Percentiles rank a stretch among this genome's conserved stretches.
These are phyloP conservation scores for Pseudozyma tsukubaensis DNA, from an alignment of 1,284 basidiomycete species.

Conservation along the genomic window DNA sequence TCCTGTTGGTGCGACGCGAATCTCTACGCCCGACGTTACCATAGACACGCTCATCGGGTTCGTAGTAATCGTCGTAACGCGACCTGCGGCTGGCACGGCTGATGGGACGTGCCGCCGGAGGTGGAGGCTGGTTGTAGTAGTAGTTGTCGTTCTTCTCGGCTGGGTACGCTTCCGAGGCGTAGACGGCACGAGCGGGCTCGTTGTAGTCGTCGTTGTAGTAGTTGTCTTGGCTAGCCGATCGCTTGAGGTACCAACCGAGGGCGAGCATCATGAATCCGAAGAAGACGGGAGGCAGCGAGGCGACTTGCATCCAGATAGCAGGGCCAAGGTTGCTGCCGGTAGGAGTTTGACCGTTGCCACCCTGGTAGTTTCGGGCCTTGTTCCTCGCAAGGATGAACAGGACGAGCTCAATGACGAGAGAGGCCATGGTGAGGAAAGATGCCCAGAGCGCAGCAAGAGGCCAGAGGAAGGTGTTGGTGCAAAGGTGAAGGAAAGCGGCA, in stretches of 20 bases:
- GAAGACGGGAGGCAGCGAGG: slow-evolving; percentile 54
- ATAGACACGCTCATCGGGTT: slow-evolving; percentile 48
- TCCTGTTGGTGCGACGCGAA: slow-evolving; percentile 23
- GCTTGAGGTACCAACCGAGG: slow-evolving; percentile 49
- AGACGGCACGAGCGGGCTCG: slow-evolving; percentile 44
- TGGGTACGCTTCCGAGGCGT: slow-evolving; percentile 20
- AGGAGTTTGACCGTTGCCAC: slow-evolving; percentile 15
- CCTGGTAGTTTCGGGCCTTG: slow-evolving; percentile 25
- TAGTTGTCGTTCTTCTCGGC: slow-evolving; percentile 22
- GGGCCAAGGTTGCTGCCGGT: slow-evolving; percentile 41
- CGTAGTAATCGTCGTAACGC: slow-evolving; percentile 49
- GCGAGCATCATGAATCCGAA: slow-evolving; percentile 55
- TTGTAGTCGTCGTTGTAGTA: slow-evolving; percentile 45
- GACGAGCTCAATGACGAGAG: slow-evolving; percentile 56
- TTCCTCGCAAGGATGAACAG: slow-evolving; percentile 55
- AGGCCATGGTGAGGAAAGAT: slow-evolving; percentile 45
- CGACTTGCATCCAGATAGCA: slow-evolving; percentile 62
- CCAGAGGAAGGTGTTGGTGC: slow-evolving; percentile 58
- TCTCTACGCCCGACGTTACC: slow-evolving; percentile 39
- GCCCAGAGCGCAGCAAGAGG: slow-evolving; percentile 57
- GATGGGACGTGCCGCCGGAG: slow-evolving; percentile 23
- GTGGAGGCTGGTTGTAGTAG: slow-evolving; percentile 23
- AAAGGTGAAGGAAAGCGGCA: slow-evolving; percentile 56
- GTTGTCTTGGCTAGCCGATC: slow-evolving; percentile 34
- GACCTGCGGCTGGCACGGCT: slow-evolving; percentile 44